Evolutionary conservation across 805 yeast genomes (phyloP).

Genomic region (Hanseniaspora lindneri): DNA sequence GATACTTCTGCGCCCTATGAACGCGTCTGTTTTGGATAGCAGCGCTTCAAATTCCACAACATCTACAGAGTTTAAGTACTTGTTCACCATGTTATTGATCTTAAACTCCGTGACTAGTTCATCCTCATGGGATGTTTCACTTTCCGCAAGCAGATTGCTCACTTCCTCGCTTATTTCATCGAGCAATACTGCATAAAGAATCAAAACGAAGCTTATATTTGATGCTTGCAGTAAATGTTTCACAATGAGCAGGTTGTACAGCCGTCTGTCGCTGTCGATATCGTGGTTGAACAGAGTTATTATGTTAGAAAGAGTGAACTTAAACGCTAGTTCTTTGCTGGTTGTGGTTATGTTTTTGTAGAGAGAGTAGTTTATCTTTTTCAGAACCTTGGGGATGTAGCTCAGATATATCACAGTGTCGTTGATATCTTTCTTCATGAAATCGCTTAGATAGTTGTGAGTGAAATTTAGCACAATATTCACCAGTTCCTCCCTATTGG

Average conservation of each 20-base stretch:
- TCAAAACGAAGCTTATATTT: constrained; percentile 36
- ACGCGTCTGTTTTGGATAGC: neutral
- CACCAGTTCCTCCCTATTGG: constrained; percentile 29
- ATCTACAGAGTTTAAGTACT: neutral
- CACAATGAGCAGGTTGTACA: neutral
- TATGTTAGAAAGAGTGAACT: constrained; percentile 62
- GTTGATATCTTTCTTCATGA: constrained; percentile 60
- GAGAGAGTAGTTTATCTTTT: constrained; percentile 36
- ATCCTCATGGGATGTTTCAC: constrained; percentile 25
- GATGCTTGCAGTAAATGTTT: neutral
- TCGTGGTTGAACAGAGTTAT: constrained; percentile 75
- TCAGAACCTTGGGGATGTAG: constrained; percentile 53
- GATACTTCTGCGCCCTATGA: neutral
- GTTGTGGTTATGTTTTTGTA: constrained; percentile 24
- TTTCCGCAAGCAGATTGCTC: constrained; percentile 23
- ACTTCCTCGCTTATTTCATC: constrained; percentile 37
- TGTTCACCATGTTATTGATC: neutral
- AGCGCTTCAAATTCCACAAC: neutral
- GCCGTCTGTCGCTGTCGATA: constrained; percentile 18
- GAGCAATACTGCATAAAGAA: constrained; percentile 50
- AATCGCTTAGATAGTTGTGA: constrained; percentile 61
- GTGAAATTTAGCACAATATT: constrained; percentile 45
- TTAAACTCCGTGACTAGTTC: constrained; percentile 17
- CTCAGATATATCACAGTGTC: constrained; percentile 54
- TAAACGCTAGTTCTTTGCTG: constrained; percentile 35